Base-by-base conservation (phyloP, 1,139 yeast species). In the Blastobotrys petasosporus region DNA sequence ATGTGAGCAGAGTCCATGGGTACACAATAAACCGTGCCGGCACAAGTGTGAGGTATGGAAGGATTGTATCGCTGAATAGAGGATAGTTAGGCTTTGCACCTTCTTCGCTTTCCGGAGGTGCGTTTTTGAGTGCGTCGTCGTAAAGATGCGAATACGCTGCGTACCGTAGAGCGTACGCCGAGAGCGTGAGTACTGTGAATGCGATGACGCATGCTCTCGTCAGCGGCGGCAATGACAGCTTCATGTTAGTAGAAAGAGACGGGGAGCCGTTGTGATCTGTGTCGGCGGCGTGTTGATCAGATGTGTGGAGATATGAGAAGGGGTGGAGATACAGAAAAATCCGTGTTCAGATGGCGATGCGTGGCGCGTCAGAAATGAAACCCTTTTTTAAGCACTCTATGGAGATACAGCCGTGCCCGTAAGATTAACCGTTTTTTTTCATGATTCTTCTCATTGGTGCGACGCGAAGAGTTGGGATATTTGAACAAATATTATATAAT, bases 1-100 rank as follows among this genome's bases (percentile, higher is more conserved):
- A 73, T 2, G 85, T 76, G 31, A 80, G 57, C n/a, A 86, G 55
- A 1, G 85, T 85, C 90, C 94, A 84, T 4, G 95, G 95, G 52
- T 78, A 74, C 48, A 66, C 66, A 3, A 82, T 59, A 0, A 85
- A 75, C 45, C 73, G 68, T 17, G 74, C 67, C 3, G 96, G 95
- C 4, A 86, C 76, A 61, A 86, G 68, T 61, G 85, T 90, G 46
- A 87, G 58, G 46, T 74, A 70, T 1, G 95, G 86, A 2, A 81
- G 74, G 30, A 67, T 61, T 39, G 81, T 69, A 43, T 71, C 69
- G 44, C 66, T 15, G 32, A 45, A 39, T 20, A n/a, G n/a, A 3
- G 51, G 51, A 13, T 30, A 13, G 16, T 12, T 17, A 2, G 37
- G 7, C 15, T 36, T 37, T 12, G 28, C 44, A 2, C 29, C 32